A percentile compares a stretch with the other conserved stretches of the same genome.
phyloP scores from a whole-genome alignment of 768 basidiomycete genomes.

The Tylopilus felleus region DNA sequence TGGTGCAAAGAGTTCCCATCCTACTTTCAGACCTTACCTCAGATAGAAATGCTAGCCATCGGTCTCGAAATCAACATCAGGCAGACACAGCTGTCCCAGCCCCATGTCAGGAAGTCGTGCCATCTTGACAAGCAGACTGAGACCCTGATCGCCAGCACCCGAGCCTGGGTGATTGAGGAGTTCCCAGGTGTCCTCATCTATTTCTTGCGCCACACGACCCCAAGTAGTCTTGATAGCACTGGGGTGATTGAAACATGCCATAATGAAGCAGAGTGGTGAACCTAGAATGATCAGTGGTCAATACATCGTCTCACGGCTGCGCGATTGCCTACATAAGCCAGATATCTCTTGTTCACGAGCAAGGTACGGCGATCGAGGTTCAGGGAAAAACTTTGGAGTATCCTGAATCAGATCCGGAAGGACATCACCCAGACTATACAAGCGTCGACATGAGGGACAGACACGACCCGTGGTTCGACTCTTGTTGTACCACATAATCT shows the following conservation, averaged over 20 bases:
- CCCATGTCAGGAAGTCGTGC: constrained; percentile 72
- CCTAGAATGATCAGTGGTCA: constrained; percentile 40
- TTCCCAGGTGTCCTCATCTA: constrained; percentile 64
- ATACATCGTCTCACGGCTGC: neutral
- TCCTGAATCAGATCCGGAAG: constrained; percentile 47
- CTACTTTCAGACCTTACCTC: constrained; percentile 8
- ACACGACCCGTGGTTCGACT: constrained; percentile 66
- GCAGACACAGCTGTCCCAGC: constrained; percentile 53
- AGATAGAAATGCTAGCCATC: constrained; percentile 11
- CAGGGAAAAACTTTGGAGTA: constrained; percentile 11
- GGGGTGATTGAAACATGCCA: constrained; percentile 65
- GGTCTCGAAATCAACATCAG: constrained; percentile 28
- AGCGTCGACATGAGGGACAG: constrained; percentile 73
- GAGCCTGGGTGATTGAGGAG: constrained; percentile 47
- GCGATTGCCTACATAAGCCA: constrained; percentile 60
- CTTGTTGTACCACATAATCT: constrained; percentile 88
- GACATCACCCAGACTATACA: constrained; percentile 67
- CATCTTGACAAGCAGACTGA: constrained; percentile 73
- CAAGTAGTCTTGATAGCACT: constrained; percentile 61
- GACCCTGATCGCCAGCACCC: constrained; percentile 35
- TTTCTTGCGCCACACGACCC: constrained; percentile 66
- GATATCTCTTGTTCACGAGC: constrained; percentile 66
- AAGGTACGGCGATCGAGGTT: constrained; percentile 38
- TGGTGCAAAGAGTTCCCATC: neutral
- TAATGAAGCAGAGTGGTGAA: constrained; percentile 72